phyloP scores from a whole-genome alignment of 2,329 filamentous ascomycete species.

The Ambrosiella xylebori region DNA sequence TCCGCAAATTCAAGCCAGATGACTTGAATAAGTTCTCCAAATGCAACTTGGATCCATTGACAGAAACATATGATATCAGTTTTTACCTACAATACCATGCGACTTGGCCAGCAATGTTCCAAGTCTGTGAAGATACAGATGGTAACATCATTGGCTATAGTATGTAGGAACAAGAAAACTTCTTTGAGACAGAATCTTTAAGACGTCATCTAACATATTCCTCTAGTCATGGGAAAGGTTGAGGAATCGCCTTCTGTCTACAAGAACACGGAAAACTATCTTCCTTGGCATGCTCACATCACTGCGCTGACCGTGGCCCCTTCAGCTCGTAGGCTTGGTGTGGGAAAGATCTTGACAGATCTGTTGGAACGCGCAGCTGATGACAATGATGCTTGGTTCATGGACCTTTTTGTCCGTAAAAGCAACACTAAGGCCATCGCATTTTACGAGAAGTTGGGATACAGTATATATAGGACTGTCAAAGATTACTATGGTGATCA shows the following conservation, averaged over 20 bases:
- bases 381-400: constrained; percentile 76
- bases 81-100: constrained; percentile 96
- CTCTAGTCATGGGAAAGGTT: constrained; percentile 87
- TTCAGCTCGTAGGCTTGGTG: constrained; percentile 65
- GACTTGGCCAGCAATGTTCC: constrained; percentile 89
- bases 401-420: constrained; percentile 81
- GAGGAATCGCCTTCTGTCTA: constrained; percentile 68
- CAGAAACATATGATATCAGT: constrained; percentile 90
- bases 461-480: constrained; percentile 77
- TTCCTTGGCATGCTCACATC: constrained; percentile 99
- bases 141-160: constrained; percentile 93
- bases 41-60: constrained; percentile 88
- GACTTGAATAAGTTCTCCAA: constrained; percentile 83
- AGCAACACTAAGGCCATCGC: constrained; percentile 76
- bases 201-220: background rate
- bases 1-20: constrained; percentile 66
- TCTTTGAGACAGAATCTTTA: background rate
- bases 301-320: constrained; percentile 89
- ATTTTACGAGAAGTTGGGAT: constrained; percentile 83
- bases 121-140: constrained; percentile 68
- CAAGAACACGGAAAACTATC: constrained; percentile 66
- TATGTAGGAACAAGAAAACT: constrained; percentile 27
- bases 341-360: constrained; percentile 67
- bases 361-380: constrained; percentile 71
- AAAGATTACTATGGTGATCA: constrained; percentile 89